Base-by-base conservation (phyloP, 108 stramenopile genomes). In the Conticribra guillardii region DNA sequence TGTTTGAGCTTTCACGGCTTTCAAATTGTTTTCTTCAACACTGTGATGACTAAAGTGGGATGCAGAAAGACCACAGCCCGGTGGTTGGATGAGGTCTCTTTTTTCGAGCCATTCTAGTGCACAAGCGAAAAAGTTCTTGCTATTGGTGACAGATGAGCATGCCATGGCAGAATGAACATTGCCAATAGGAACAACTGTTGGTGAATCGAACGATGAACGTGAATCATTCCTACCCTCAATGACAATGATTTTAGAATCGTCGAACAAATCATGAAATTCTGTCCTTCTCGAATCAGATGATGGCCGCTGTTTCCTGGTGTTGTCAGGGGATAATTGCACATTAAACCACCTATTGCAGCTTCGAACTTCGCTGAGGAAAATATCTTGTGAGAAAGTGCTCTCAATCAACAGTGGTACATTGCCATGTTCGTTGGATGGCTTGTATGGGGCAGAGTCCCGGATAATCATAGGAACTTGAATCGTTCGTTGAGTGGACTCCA, bases 41-140 rank as follows among this genome's bases (percentile, higher is more conserved):
- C 29, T 28, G 7, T 3, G 26, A 21, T 59, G 11, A 37, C 33
- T 37, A 2, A 4, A 24, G 33, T 8, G 9, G 47, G 24, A 5
- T 8, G 17, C 11, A 11, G 59, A 24, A 16, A 22, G 61, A 49
- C 89, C 92, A 69, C 89, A 91, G 0, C 85, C 88, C 51, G 56
- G 33, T 3, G 92, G 88, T 64, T 93, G 89, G 26, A 93, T 76
- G 2, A 67, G 49, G 27, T 71, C 66, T 21, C 89, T 76, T n/a
- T 77, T 62, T 46, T 73, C 53, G 5, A 93, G 76, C 89, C 88
- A 93, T 57, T 78, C 80, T n/a, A 89, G 57, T 19, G 82, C 88
- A 67, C 92, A 93, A 24, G 68, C 24, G 47, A 70, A 71, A 61
- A 80, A 80, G 34, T 74, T 80, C 0, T 50, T 64, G 22, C 51